These are phyloP conservation scores for Magnaporthiopsis rhizophila DNA, from an alignment of 2,329 filamentous ascomycete genomes.

Conservation along the genomic window DNA sequence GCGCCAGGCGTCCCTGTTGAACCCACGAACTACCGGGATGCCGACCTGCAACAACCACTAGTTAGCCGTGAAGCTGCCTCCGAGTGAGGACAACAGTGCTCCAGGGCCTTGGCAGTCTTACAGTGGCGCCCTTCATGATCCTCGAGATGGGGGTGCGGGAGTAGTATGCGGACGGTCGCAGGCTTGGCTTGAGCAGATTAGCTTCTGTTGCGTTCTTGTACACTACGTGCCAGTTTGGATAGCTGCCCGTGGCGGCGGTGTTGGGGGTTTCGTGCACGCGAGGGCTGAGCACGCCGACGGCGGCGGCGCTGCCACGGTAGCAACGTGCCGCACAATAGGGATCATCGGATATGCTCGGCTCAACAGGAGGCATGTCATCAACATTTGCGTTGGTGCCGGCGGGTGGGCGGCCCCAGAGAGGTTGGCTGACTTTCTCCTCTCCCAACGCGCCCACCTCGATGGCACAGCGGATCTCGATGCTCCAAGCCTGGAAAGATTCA, in stretches of 20 bases:
- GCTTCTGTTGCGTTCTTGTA: conserved; percentile 73
- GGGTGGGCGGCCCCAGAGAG: conserved; percentile 57
- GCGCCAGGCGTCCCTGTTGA: conserved; percentile 71
- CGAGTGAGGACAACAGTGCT: too few relatives aligned
- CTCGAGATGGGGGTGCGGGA: conserved; percentile 73
- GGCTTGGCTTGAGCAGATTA: conserved; percentile 76
- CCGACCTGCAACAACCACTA: conserved; percentile 49
- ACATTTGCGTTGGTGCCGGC: conserved; percentile 24
- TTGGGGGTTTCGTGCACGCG: not conserved
- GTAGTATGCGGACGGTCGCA: conserved; percentile 80
- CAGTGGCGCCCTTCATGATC: conserved; percentile 69
- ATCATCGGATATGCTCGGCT: conserved; percentile 41
- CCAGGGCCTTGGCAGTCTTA: not conserved
- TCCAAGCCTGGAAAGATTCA: conserved; percentile 56
- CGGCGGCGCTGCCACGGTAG: conserved; percentile 50
- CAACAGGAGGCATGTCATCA: conserved; percentile 18
- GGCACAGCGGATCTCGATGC: conserved; percentile 82
- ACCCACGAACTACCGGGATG: conserved; percentile 81
- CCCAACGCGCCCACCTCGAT: conserved; percentile 82
- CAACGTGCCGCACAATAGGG: conserved; percentile 53
- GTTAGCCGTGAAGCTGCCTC: not conserved
- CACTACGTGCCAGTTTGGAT: conserved; percentile 72
- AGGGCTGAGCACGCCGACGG: conserved; percentile 41
- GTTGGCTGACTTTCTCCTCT: conserved; percentile 83
- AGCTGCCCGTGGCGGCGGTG: conserved; percentile 36